These are phyloP conservation scores for Nothophytophthora sp. DNA, from an alignment of 352 stramenopile species.

Conservation along the genomic window DNA sequence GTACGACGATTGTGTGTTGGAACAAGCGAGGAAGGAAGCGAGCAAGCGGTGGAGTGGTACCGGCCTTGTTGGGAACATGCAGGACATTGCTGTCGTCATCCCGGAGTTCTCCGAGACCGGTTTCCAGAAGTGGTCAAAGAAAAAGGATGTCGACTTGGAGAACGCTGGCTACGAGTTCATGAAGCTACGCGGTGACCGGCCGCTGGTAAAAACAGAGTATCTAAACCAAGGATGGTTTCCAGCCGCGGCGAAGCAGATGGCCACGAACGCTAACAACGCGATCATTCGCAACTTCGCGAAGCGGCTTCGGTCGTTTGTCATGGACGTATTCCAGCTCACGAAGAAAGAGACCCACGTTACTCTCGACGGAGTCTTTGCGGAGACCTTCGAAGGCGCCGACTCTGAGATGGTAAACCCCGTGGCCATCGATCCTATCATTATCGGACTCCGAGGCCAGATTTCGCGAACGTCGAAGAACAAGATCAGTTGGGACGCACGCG, in stretches of 20 bases:
- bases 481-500: conserved; percentile 4
- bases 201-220: too few relatives aligned
- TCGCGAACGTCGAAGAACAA: conserved; percentile 1
- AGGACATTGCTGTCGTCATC: background rate
- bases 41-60: background rate
- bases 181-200: too few relatives aligned
- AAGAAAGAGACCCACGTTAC: background rate
- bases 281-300: conserved; percentile 3
- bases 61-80: background rate
- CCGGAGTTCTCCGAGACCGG: background rate
- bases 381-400: too few relatives aligned
- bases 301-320: background rate
- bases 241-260: too few relatives aligned
- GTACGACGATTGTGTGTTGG: background rate
- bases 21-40: too few relatives aligned
- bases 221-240: too few relatives aligned
- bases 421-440: conserved; percentile 1
- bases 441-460: background rate
- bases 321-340: background rate
- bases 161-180: too few relatives aligned
- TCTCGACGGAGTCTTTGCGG: conserved; percentile 1
- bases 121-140: background rate
- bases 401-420: too few relatives aligned
- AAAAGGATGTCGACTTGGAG: too few relatives aligned
- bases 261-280: conserved; percentile 3